These are phyloP conservation scores for Plantago ovata DNA, from an alignment of 257 asterid species.

Conservation along the genomic window DNA sequence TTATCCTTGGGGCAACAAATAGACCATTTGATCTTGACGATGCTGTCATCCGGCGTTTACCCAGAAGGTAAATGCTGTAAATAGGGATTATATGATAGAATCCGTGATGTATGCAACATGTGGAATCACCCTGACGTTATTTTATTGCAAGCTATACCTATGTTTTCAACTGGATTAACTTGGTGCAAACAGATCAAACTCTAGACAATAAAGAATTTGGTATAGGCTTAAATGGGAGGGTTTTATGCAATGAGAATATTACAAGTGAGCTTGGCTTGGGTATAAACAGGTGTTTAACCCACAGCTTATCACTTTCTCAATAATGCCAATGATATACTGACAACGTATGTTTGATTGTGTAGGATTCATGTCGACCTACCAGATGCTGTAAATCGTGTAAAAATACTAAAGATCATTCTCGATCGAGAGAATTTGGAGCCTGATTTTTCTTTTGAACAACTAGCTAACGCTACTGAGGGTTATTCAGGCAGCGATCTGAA, in stretches of 20 bases:
- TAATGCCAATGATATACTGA: constrained; percentile 10
- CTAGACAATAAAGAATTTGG: no score
- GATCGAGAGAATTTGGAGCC: constrained; percentile 72
- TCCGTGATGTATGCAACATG: neutral
- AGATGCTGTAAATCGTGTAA: constrained; percentile 81
- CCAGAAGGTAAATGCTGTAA: constrained; percentile 57
- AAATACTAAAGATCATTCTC: constrained; percentile 80
- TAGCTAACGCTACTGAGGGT: constrained; percentile 93
- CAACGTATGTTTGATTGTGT: constrained; percentile 22
- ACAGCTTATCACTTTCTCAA: no score
- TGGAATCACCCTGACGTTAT: neutral
- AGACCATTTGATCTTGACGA: constrained; percentile 99
- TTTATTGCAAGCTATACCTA: no score
- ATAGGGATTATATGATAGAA: neutral
- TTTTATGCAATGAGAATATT: no score
- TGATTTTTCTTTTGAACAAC: constrained; percentile 64
- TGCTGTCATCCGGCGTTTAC: constrained; percentile 98
- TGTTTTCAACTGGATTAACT: no score
- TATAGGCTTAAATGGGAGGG: no score
- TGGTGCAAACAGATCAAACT: no score
- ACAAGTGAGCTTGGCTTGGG: no score
- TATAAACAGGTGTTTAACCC: no score
- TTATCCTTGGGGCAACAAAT: constrained; percentile 97
- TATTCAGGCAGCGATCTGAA: constrained; percentile 98
- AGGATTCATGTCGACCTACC: constrained; percentile 98